These are phyloP conservation scores for Phaseolus lunatus DNA, from an alignment of 306 rosid genomes.

Conservation along the genomic window DNA sequence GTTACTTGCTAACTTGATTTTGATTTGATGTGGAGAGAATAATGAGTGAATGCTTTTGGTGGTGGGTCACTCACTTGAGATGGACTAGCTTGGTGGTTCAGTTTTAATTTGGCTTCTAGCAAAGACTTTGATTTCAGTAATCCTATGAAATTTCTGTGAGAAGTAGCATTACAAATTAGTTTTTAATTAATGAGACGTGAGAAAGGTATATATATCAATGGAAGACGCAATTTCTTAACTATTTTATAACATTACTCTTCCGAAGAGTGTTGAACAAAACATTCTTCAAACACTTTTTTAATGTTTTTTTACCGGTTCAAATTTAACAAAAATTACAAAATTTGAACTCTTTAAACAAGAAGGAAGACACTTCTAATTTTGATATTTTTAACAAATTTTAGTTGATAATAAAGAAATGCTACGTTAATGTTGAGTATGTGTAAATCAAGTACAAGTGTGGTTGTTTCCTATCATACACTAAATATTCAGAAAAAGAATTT, in stretches of 20 bases:
- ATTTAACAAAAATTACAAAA: not conserved
- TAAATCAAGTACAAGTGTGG: too few relatives aligned
- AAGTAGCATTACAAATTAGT: not conserved
- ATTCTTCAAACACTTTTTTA: not conserved
- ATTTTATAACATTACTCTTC: not conserved
- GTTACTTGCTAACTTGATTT: constrained; percentile 38
- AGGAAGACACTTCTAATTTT: not conserved
- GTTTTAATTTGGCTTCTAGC: not conserved
- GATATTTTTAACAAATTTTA: not conserved
- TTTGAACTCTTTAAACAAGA: not conserved
- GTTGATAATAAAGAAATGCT: not conserved
- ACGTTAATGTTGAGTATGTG: not conserved
- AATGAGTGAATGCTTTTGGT: constrained; percentile 55
- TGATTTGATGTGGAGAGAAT: constrained; percentile 34
- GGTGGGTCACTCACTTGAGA: constrained; percentile 64
- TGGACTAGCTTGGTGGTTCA: constrained; percentile 4
- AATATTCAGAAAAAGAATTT: too few relatives aligned
- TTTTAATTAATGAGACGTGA: not conserved
- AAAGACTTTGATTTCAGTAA: constrained; percentile 23
- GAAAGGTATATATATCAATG: not conserved
- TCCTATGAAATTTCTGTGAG: not conserved
- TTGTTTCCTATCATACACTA: too few relatives aligned
- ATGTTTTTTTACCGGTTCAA: not conserved
- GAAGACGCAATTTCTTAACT: not conserved
- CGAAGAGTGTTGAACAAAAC: not conserved